Evolutionary conservation across 176 grass and related monocot genomes (phyloP), one percentile per base, ranked within the genome.

Genomic region (Eragrostis curvula): DNA sequence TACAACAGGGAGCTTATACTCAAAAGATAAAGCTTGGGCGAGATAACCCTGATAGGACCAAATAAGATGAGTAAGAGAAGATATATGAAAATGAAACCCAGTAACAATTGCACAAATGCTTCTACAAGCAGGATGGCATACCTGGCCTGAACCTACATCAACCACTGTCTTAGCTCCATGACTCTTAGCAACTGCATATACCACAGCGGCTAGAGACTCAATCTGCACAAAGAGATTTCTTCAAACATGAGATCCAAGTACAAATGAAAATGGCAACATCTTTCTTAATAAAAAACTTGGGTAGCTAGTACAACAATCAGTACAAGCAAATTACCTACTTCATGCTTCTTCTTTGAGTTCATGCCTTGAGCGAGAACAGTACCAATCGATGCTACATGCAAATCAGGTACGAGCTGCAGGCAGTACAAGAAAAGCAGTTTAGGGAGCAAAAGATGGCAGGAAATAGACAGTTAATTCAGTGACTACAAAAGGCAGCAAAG

Each of bases 81-180:
- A 68, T 24, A 14, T 13, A 64, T 21, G n/a, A 69, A 75, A 29
- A 64, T 21, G n/a, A 69, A 75, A 29, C 9, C 16, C 28, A 24
- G 41, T 29, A 76, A 49, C 56, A 69, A 16, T 68, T 81, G 46
- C 25, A 64, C 18, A 76, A 41, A n/a, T 39, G 58, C 73, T 79
- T 46, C 21, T 30, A 17, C n/a, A 52, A 11, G 48, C 40, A 75
- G 56, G 27, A 80, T 70, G 47, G 30, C 50, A 29, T 90, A 99
- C 96, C 96, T 99, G 96, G 41, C 90, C 93, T 83, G 93, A 96
- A 76, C 93, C 96, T 75, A 99, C 96, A 96, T 96, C 96, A 86
- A 99, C 75, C 28, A 99, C 81, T 70, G 89, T 91, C 51, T 82
- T 79, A 65, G 82, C 88, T 73, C 89, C 88, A 52, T 69, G 73